Evolutionary conservation across 2,329 filamentous ascomycete genomes (phyloP), one percentile per base, ranked within the genome.

Genomic region (Phyllosticta capitalensis): DNA sequence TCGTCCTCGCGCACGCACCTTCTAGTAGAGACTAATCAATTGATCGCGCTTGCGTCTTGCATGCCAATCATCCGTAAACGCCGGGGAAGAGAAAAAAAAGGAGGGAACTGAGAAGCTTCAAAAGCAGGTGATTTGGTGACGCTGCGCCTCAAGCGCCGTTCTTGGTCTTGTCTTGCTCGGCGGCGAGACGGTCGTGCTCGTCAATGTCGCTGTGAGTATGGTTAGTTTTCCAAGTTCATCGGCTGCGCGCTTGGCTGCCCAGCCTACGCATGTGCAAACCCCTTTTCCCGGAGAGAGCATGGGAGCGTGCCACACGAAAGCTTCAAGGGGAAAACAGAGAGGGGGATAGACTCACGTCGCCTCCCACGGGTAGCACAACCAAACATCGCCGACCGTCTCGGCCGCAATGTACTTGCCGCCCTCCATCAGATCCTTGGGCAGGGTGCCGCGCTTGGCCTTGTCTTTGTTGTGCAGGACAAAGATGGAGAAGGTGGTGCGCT

Each of bases 341-440:
- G 7, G 24, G 26, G n/a, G 17, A 14, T 50, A 20, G 28, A 77
- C 81, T 59, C 77, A 84, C 80, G 77, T 87, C 51, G 94, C 94
- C 79, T 97, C 94, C 94, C 94, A 99, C 17, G 94, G 94, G 77
- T 99, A 99, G 81, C 90, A 95, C 73, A 97, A 97, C 94, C 94
- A 99, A 65, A 91, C 87, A 75, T 99, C 92, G n/a, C 83, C 83
- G 30, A 95, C 89, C 5, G 92, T 97, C 70, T 87, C 80, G 21
- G 94, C 90, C 21, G 94, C 94, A 65, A 88, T 75, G 76, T 99
- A 99, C 67, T 87, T 81, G 60, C 83, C 82, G 59, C 85, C 76
- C 49, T 81, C 76, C 64, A 92, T 79, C 83, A 97, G 90, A 45
- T 90, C 85, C 20, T 83, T 69, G 10, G 94, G 92, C 60, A 99